Conservation (phyloP, 83 land plant genomes). For the Diphasiastrum complanatum region DNA sequence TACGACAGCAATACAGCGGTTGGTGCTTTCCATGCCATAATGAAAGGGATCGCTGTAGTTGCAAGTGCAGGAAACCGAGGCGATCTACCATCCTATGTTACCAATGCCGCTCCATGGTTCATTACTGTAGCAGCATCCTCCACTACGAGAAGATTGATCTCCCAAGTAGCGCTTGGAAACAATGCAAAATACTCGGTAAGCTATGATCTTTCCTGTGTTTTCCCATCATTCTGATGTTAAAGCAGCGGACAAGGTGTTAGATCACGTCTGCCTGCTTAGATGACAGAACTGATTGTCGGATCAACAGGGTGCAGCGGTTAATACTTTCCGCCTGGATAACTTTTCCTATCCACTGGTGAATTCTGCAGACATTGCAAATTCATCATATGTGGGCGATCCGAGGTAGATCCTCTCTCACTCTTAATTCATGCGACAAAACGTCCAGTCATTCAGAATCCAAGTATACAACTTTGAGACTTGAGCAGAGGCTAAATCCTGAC, state of each 20-base stretch:
- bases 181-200: constrained; percentile 22
- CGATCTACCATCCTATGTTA: constrained; percentile 22
- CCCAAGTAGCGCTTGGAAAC: constrained; percentile 55
- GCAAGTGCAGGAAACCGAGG: constrained; percentile 42
- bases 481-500: not conserved
- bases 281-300: no score
- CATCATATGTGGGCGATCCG: no score
- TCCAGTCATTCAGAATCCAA: constrained; percentile 25
- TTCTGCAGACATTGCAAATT: no score
- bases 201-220: not conserved
- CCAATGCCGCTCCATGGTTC: constrained; percentile 50
- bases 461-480: constrained; percentile 14
- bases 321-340: no score
- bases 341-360: no score
- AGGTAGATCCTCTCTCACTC: no score
- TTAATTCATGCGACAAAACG: no score
- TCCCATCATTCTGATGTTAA: no score
- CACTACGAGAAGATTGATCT: constrained; percentile 25
- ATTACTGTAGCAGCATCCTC: constrained; percentile 48
- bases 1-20: constrained; percentile 22
- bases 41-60: constrained; percentile 31
- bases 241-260: no score
- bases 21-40: constrained; percentile 47
- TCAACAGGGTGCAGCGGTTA: no score
- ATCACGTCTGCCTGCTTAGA: no score